Percentiles rank a stretch among this genome's conserved stretches.
Conservation (phyloP, 169 alveolate genomes). For the Cryptosporidium sp. region DNA sequence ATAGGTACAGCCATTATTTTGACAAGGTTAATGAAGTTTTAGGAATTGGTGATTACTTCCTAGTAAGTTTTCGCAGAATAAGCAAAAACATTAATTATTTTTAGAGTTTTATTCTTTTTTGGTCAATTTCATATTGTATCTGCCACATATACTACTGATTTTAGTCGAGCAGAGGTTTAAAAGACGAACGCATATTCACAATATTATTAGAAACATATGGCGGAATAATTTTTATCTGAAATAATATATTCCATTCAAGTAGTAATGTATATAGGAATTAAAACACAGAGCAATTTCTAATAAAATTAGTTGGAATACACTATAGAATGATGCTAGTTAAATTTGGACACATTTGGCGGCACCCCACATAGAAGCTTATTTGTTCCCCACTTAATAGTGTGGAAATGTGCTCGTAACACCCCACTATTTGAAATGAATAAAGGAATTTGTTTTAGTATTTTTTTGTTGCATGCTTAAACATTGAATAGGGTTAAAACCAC, state of each 20-base stretch:
- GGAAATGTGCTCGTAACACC: conserved; percentile 28
- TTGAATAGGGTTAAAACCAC: not conserved
- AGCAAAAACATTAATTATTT: not conserved
- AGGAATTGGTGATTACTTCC: conserved; percentile 42
- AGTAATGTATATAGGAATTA: not conserved
- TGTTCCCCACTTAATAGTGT: conserved; percentile 43
- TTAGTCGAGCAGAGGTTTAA: not conserved
- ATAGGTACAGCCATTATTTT: not conserved
- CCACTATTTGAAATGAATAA: conserved; percentile 21
- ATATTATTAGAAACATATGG: not conserved
- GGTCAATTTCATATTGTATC: conserved; percentile 57
- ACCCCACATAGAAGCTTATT: conserved; percentile 31
- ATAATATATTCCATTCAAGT: not conserved
- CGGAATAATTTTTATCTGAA: not conserved
- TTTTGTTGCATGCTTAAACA: conserved; percentile 3
- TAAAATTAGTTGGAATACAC: not conserved
- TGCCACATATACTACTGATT: conserved; percentile 1
- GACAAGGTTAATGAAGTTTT: not conserved
- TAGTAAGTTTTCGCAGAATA: conserved; percentile 19
- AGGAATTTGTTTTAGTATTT: conserved; percentile 1
- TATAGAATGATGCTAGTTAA: not conserved
- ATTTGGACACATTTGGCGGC: conserved; percentile 22
- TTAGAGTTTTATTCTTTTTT: conserved; percentile 49
- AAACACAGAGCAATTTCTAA: not conserved
- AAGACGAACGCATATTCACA: not conserved